These are phyloP conservation scores for Apiotrichum veenhuisii DNA, from an alignment of 1,284 basidiomycete genomes.

Conservation along the genomic window DNA sequence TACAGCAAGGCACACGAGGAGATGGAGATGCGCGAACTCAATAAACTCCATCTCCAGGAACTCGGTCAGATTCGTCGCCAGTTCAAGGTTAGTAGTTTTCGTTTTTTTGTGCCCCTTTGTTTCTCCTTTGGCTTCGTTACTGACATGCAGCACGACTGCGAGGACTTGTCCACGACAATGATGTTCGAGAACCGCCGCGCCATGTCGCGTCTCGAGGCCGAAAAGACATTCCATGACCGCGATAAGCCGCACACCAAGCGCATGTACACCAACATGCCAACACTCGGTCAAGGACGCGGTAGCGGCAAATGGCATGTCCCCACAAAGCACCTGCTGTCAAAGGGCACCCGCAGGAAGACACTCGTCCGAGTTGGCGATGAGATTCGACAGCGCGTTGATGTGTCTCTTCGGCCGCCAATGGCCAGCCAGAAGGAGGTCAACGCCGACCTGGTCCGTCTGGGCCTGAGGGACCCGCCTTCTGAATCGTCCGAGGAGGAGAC, in stretches of 20 bases:
- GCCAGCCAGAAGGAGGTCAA: conserved; percentile 13
- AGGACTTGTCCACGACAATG: conserved; percentile 22
- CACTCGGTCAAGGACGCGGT: conserved; percentile 28
- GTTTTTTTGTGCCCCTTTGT: not conserved
- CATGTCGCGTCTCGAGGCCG: conserved; percentile 21
- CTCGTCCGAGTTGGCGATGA: conserved; percentile 18
- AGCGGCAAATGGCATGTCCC: conserved; percentile 29
- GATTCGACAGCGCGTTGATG: conserved; percentile 18
- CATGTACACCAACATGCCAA: conserved; percentile 25
- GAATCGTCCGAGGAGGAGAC: conserved; percentile 9
- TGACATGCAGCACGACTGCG: conserved; percentile 22
- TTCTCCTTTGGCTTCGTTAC: too few relatives aligned
- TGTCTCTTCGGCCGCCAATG: conserved; percentile 10
- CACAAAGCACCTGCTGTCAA: conserved; percentile 24
- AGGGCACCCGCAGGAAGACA: conserved; percentile 15
- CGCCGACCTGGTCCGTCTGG: conserved; percentile 23
- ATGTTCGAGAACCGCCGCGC: conserved; percentile 23
- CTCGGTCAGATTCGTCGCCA: conserved; percentile 15
- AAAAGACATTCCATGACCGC: conserved; percentile 25
- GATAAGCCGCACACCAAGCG: conserved; percentile 17
- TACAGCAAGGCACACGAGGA: conserved; percentile 18
- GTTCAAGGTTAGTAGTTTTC: conserved; percentile 21
- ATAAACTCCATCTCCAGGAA: conserved; percentile 3
- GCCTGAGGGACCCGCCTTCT: conserved; percentile 12
- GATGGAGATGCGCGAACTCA: conserved; percentile 20